phyloP scores from a whole-genome alignment of 1,139 yeast species.

The Debaryomyces psychrophilus region DNA sequence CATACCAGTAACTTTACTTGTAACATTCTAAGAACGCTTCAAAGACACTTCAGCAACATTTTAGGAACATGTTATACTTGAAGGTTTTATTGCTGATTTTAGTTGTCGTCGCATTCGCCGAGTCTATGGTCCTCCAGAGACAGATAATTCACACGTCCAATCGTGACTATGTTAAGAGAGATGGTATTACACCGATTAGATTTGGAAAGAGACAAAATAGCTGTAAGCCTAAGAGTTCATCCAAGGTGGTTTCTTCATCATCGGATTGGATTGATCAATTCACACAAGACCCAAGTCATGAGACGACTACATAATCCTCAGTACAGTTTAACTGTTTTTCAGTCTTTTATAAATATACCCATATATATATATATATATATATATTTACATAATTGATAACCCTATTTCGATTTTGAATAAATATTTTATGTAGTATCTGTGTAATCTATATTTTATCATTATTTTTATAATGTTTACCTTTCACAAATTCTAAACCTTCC shows the following conservation, averaged over 20 bases:
- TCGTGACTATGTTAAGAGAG: neutral
- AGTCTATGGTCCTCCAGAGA: neutral
- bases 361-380: neutral
- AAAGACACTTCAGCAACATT: neutral
- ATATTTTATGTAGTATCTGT: neutral
- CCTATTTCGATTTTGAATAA: slow-evolving; percentile 1
- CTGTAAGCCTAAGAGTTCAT: slow-evolving; percentile 1
- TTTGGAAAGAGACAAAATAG: slow-evolving; percentile 4
- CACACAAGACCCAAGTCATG: slow-evolving; percentile 7
- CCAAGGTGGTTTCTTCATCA: neutral
- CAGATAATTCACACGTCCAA: neutral
- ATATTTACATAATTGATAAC: too few relatives aligned
- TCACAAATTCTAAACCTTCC: slow-evolving; percentile 70
- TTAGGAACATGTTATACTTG: neutral
- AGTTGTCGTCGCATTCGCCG: neutral
- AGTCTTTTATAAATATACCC: neutral
- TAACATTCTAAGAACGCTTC: neutral
- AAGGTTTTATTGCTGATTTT: slow-evolving; percentile 1
- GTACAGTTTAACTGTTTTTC: neutral
- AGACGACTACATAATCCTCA: slow-evolving; percentile 5
- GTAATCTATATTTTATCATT: slow-evolving; percentile 31
- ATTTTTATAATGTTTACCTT: slow-evolving; percentile 51
- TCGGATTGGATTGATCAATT: slow-evolving; percentile 8
- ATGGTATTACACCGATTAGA: neutral
- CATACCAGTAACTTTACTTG: neutral